Conservation (phyloP, 2,329 filamentous ascomycete species). For the Ampelomyces quisqualis region DNA sequence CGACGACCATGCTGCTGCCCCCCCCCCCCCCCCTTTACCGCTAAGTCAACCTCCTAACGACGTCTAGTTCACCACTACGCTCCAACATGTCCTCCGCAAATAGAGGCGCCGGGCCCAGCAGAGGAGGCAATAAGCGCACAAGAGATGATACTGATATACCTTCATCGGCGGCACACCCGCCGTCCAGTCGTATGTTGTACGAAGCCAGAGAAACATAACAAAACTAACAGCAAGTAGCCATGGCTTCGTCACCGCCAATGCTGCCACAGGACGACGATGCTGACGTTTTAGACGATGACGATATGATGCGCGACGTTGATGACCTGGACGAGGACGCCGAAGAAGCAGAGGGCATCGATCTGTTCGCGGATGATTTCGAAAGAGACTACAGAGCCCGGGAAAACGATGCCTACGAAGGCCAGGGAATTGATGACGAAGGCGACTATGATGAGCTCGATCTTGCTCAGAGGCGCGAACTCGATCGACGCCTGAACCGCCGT, state of each 20-base stretch:
- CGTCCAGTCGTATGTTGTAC: slow-evolving; percentile 61
- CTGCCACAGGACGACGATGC: slow-evolving; percentile 70
- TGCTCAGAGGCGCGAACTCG: slow-evolving; percentile 67
- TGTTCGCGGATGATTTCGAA: slow-evolving; percentile 70
- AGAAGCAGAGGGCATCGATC: slow-evolving; percentile 68
- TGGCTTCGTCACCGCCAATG: slow-evolving; percentile 62
- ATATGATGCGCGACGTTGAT: slow-evolving; percentile 64
- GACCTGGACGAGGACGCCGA: slow-evolving; percentile 69
- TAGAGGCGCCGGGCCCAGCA: slow-evolving; percentile 61
- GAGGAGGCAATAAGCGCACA: slow-evolving; percentile 64
- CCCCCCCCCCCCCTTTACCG: slow-evolving; percentile 26
- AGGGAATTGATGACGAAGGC: slow-evolving; percentile 78
- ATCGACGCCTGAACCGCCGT: slow-evolving; percentile 70
- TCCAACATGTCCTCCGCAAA: slow-evolving; percentile 81
- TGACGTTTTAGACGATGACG: slow-evolving; percentile 68
- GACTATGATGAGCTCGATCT: slow-evolving; percentile 71
- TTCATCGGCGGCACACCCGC: slow-evolving; percentile 59
- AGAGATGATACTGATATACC: slow-evolving; percentile 63
- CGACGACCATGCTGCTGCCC: slow-evolving; percentile 12
- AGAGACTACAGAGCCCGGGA: slow-evolving; percentile 59
- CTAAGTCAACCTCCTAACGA: slow-evolving; percentile 20
- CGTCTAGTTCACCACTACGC: slow-evolving; percentile 74
- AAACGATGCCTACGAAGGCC: slow-evolving; percentile 64
- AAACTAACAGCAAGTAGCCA: slow-evolving; percentile 45
- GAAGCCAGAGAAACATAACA: slow-evolving; percentile 5